Percentiles rank a stretch among this genome's conserved stretches.
Conservation (phyloP, 805 yeast genomes). For the Saturnispora galanensis region DNA sequence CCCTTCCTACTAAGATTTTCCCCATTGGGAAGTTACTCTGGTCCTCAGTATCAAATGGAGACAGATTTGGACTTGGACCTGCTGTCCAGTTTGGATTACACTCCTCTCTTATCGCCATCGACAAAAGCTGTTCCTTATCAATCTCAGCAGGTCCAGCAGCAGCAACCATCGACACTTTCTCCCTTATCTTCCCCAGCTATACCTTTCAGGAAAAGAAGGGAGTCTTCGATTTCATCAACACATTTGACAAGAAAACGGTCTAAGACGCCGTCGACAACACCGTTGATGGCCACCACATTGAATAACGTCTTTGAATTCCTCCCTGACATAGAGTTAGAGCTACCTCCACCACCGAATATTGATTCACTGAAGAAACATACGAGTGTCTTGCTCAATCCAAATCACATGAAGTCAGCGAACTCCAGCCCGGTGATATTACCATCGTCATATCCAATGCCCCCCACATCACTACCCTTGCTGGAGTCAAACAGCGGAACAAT, state of each 20-base stretch:
- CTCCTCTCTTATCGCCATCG: slow-evolving; percentile 72
- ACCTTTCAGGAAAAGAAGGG: slow-evolving; percentile 29
- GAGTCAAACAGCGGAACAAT: background rate
- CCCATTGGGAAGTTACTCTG: background rate
- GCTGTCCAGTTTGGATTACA: slow-evolving; percentile 53
- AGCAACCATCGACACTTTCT: slow-evolving; percentile 22
- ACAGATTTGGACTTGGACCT: slow-evolving; percentile 16
- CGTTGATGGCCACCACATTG: slow-evolving; percentile 9
- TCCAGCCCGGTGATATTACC: slow-evolving; percentile 32
- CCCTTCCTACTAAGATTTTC: background rate
- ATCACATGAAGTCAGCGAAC: slow-evolving; percentile 22
- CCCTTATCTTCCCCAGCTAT: slow-evolving; percentile 66
- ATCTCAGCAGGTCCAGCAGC: background rate
- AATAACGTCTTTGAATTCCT: background rate
- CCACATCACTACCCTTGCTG: background rate
- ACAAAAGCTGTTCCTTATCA: background rate
- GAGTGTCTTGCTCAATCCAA: slow-evolving; percentile 25
- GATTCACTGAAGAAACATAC: slow-evolving; percentile 20
- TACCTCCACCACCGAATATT: slow-evolving; percentile 14
- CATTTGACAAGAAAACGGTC: slow-evolving; percentile 4
- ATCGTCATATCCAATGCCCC: slow-evolving; percentile 14
- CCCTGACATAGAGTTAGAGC: slow-evolving; percentile 2
- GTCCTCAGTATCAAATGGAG: slow-evolving; percentile 2
- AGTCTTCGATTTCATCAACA: slow-evolving; percentile 9
- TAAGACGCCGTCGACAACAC: slow-evolving; percentile 12